phyloP scores from a whole-genome alignment of 2,329 filamentous ascomycete genomes.

The Alternaria consortialis region DNA sequence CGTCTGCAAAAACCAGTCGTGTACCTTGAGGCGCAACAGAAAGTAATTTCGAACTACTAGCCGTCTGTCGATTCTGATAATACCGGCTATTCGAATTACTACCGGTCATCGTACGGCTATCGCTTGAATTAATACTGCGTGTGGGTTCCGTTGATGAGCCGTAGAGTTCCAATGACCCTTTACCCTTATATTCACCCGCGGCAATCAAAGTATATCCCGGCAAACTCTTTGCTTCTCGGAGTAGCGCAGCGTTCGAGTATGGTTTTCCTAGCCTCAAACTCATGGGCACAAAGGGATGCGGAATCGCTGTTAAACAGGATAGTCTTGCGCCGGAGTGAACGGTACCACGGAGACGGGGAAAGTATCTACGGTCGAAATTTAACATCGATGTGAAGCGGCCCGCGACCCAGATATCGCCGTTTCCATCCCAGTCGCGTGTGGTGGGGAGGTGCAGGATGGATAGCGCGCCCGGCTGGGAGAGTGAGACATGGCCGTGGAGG shows the following conservation, averaged over 20 bases:
- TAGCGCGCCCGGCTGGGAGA: slow-evolving; percentile 82
- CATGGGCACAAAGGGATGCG: slow-evolving; percentile 71
- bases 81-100: slow-evolving; percentile 54
- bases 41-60: slow-evolving; percentile 80
- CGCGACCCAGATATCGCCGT: slow-evolving; percentile 85
- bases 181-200: slow-evolving; percentile 89
- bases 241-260: slow-evolving; percentile 64
- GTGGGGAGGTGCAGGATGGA: slow-evolving; percentile 80
- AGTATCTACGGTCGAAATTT: slow-evolving; percentile 87
- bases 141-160: slow-evolving; percentile 60
- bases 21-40: slow-evolving; percentile 84
- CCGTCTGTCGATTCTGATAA: slow-evolving; percentile 78
- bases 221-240: slow-evolving; percentile 63
- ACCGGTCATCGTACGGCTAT: slow-evolving; percentile 31
- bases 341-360: slow-evolving; percentile 78
- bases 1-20: slow-evolving; percentile 83
- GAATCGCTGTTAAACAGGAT: slow-evolving; percentile 75
- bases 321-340: slow-evolving; percentile 85
- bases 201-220: slow-evolving; percentile 75
- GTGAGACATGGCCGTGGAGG: slow-evolving; percentile 68
- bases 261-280: slow-evolving; percentile 65
- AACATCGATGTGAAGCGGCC: slow-evolving; percentile 89
- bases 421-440: slow-evolving; percentile 64
- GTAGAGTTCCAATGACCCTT: slow-evolving; percentile 90
- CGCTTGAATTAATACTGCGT: slow-evolving; percentile 41